These are phyloP conservation scores for Capsicum chinense DNA, from an alignment of 257 asterid genomes.

Conservation along the genomic window DNA sequence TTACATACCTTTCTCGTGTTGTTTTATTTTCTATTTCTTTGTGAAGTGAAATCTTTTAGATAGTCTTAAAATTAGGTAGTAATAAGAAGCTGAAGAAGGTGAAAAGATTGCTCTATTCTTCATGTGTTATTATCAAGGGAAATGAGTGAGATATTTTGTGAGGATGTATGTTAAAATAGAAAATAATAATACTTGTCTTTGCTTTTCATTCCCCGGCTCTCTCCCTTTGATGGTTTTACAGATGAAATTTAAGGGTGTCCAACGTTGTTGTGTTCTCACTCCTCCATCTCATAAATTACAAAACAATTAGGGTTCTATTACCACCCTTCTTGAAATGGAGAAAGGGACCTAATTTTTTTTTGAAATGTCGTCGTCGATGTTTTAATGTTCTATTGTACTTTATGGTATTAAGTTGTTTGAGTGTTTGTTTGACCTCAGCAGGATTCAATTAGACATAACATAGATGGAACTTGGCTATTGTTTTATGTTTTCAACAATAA, in stretches of 20 bases:
- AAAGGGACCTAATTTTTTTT: neutral
- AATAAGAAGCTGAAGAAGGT: neutral
- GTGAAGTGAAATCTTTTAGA: neutral
- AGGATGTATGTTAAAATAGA: neutral
- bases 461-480: no score
- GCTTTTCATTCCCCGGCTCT: neutral
- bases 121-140: neutral
- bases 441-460: no score
- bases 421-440: no score
- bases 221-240: neutral
- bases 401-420: no score
- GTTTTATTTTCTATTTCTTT: neutral
- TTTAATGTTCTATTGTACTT: no score
- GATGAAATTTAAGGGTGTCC: neutral
- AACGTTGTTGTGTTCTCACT: neutral
- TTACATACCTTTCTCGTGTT: neutral
- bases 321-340: neutral
- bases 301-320: neutral
- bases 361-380: no score
- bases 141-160: neutral
- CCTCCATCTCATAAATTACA: neutral
- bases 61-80: neutral
- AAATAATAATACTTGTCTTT: neutral
- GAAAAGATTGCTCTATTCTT: neutral
- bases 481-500: no score